A percentile compares a stretch with the other conserved stretches of the same genome.
Conservation (phyloP, 2,329 filamentous ascomycete species). For the Cadophora luteo-olivacea region DNA sequence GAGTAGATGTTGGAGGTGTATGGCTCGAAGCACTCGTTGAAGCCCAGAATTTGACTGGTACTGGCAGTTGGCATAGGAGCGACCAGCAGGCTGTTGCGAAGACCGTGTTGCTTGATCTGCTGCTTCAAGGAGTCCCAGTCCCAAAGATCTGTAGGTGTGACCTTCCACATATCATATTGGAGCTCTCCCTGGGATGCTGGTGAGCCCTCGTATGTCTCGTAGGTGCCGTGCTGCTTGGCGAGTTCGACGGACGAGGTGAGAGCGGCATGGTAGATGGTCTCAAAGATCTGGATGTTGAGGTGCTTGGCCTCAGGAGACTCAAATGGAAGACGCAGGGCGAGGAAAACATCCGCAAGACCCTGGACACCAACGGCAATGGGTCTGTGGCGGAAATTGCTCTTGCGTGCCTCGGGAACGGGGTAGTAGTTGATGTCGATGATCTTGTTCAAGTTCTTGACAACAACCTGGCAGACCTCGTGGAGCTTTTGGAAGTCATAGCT, state of each 20-base stretch:
- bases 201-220: constrained; percentile 90
- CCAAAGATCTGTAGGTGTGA: constrained; percentile 93
- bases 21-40: constrained; percentile 99
- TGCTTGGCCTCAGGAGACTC: constrained; percentile 93
- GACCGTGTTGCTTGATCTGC: constrained; percentile 89
- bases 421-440: constrained; percentile 99
- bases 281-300: constrained; percentile 98
- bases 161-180: constrained; percentile 98
- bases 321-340: constrained; percentile 94
- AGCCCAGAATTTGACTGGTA: constrained; percentile 96
- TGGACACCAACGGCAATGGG: constrained; percentile 97
- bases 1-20: constrained; percentile 99
- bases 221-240: constrained; percentile 82
- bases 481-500: constrained; percentile 96
- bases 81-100: constrained; percentile 93
- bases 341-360: constrained; percentile 96
- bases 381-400: constrained; percentile 96
- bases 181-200: constrained; percentile 94
- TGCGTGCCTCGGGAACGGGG: constrained; percentile 90
- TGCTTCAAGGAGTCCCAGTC: constrained; percentile 91
- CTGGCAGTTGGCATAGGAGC: constrained; percentile 98
- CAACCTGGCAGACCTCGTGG: constrained; percentile 90
- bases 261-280: constrained; percentile 98
- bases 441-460: constrained; percentile 95
- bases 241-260: constrained; percentile 88